Base-by-base conservation (phyloP, 345 rosid species). In the Hypericum perforatum region DNA sequence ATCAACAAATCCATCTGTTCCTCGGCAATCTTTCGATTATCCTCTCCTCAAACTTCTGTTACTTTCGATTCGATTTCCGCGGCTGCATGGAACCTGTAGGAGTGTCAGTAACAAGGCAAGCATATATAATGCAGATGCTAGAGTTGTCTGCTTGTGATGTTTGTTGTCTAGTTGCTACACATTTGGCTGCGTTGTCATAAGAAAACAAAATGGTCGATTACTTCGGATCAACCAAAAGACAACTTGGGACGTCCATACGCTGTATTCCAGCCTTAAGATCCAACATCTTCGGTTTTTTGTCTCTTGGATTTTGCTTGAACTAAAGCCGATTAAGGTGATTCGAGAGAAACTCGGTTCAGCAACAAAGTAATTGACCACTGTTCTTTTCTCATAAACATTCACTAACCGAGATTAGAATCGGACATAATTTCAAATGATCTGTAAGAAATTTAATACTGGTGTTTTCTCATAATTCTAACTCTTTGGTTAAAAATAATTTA, bases 1-100 rank as follows among this genome's bases (percentile, higher is more conserved):
- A 62, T 70, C 63, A 56, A 10, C 73, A 41, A 41, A 37, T 70
- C 77, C 75, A 72, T 80, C 14, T 45, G 40, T 59, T 48, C 6
- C 6, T 16, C 37, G 10, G 9, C 39, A 41, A 10, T 29, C 10
- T 43, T 36, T 1, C 22, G 16, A 16, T 8, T 11, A 14, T 42
- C 36, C 39, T 32, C 29, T 37, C 43, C 32, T 41, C 12, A 40
- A 51, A 45, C 29, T 39, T 50, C 15, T 0, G 16, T 22, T 40
- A 7, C 42, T 22, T 29, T 9, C 39, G 11, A n/a, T 1, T 29
- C 11, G 13, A 16, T 32, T 22, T 22, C 4, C 32, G 29, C 11
- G 38, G 12, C 6, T 16, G 59, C 39, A 1, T 22, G 32, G 32
- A 7, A 12, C 6, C 9, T 40, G 40, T 16, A 45, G 42, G 29